These are phyloP conservation scores for Firmiana major DNA, from an alignment of 345 rosid genomes.

Conservation along the genomic window DNA sequence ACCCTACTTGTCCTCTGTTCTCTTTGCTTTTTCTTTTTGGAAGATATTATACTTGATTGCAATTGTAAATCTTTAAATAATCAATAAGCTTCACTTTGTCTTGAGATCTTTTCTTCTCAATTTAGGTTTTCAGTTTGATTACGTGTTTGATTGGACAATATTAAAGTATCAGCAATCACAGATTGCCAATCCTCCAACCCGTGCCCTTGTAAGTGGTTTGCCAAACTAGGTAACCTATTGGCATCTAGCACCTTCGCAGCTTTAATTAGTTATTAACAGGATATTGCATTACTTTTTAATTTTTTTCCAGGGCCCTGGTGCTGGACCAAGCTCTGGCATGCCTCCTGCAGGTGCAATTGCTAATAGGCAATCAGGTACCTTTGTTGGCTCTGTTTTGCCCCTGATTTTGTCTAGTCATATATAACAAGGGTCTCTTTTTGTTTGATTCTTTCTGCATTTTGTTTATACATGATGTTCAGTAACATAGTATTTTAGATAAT, in stretches of 20 bases:
- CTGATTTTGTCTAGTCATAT: background rate
- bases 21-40: background rate
- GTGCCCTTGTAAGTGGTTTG: constrained; percentile 44
- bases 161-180: constrained; percentile 96
- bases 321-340: constrained; percentile 73
- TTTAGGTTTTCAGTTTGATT: constrained; percentile 84
- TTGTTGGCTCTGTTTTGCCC: constrained; percentile 1
- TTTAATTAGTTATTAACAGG: background rate
- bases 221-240: background rate
- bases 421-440: background rate
- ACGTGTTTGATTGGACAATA: constrained; percentile 98
- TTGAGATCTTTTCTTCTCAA: background rate
- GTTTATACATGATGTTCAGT: background rate
- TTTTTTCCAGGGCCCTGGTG: constrained; percentile 54
- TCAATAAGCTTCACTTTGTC: background rate
- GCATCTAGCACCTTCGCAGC: background rate
- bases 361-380: constrained; percentile 62
- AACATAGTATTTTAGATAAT: background rate
- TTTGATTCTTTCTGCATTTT: background rate
- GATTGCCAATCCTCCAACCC: constrained; percentile 69
- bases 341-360: constrained; percentile 53
- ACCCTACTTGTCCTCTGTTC: background rate
- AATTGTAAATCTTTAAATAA: background rate
- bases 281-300: background rate
- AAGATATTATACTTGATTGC: background rate